Conservation (phyloP, 2,329 filamentous ascomycete species). For the Eurotiales sp. region DNA sequence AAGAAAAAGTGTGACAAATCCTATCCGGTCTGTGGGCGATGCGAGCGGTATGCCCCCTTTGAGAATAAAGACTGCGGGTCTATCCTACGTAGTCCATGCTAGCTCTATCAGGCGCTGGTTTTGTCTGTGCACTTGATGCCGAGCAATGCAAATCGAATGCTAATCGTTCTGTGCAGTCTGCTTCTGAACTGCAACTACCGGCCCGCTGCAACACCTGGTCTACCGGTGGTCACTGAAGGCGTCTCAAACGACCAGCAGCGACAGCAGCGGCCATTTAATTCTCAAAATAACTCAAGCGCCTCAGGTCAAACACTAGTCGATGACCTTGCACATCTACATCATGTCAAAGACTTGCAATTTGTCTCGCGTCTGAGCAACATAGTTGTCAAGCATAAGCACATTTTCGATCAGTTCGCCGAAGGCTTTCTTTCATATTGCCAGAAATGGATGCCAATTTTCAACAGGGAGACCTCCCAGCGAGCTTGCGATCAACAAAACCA, state of each 20-base stretch:
- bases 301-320: too few relatives aligned
- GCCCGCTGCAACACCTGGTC: neutral
- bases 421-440: conserved; percentile 9
- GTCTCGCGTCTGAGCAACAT: neutral
- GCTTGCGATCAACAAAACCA: neutral
- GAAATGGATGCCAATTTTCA: conserved; percentile 10
- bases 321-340: conserved; percentile 1
- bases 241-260: neutral
- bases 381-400: neutral
- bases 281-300: too few relatives aligned
- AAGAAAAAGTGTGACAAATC: conserved; percentile 12
- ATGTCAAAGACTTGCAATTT: neutral
- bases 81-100: too few relatives aligned
- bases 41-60: conserved; percentile 11
- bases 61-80: too few relatives aligned
- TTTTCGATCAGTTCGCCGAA: neutral
- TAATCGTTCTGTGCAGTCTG: neutral
- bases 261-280: too few relatives aligned
- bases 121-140: too few relatives aligned
- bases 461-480: neutral
- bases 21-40: conserved; percentile 8
- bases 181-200: conserved; percentile 11
- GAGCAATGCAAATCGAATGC: too few relatives aligned
- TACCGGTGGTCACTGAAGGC: too few relatives aligned
- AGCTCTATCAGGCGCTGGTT: too few relatives aligned